Evolutionary conservation across 192 early-diverging fungal species (phyloP).

Genomic region (Martensiomyces pterosporus): DNA sequence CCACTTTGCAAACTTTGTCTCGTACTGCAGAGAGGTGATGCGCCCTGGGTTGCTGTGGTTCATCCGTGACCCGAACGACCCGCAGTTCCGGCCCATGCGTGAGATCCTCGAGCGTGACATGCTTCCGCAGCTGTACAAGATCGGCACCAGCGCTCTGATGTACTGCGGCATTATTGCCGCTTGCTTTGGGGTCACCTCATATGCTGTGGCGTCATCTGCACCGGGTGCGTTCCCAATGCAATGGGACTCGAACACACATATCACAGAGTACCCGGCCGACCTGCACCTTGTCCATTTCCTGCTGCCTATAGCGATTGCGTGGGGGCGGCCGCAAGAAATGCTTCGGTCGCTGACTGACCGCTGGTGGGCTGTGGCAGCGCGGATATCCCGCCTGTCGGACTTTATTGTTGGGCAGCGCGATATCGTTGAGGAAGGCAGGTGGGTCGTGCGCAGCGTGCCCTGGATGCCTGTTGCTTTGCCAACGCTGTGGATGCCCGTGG

Average conservation of each 20-base stretch:
- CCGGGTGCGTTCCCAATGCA: conserved; percentile 24
- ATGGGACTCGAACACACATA: conserved; percentile 15
- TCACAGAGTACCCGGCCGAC: conserved; percentile 65
- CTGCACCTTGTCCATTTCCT: conserved; percentile 70
- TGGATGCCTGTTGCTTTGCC: conserved; percentile 52
- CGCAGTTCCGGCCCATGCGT: conserved; percentile 88
- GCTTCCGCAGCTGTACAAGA: conserved; percentile 74
- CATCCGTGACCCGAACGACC: conserved; percentile 95
- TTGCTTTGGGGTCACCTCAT: conserved; percentile 62
- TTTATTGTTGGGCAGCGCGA: conserved; percentile 76
- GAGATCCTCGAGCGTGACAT: conserved; percentile 85
- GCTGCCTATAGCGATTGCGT: conserved; percentile 61
- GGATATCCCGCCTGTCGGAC: conserved; percentile 64
- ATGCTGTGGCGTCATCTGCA: conserved; percentile 4
- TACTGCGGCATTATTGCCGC: conserved; percentile 73
- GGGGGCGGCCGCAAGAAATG: conserved; percentile 58
- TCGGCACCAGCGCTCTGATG: conserved; percentile 76
- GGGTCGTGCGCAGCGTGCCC: conserved; percentile 52
- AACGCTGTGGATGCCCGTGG: conserved; percentile 46
- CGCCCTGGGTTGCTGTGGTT: conserved; percentile 98
- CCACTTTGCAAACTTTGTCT: conserved; percentile 84
- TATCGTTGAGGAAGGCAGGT: conserved; percentile 70
- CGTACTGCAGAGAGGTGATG: conserved; percentile 73
- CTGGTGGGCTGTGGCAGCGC: conserved; percentile 75
- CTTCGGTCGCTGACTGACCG: conserved; percentile 52